Evolutionary conservation across 495 filamentous ascomycete genomes (phyloP).

Genomic region (Aspergillus saccharolyticus): DNA sequence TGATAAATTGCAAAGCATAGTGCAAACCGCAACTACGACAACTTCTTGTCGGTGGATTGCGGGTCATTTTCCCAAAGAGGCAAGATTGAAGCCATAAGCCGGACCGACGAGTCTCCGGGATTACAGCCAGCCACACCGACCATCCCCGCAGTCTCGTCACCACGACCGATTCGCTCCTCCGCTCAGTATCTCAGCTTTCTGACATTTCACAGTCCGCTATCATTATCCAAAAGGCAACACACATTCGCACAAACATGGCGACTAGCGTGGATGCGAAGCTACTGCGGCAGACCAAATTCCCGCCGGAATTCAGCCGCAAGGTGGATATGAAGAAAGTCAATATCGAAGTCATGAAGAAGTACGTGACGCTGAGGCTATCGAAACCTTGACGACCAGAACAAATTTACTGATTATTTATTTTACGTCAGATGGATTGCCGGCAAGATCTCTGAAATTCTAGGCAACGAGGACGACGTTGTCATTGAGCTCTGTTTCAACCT

Average conservation of each 20-base stretch:
- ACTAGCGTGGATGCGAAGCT: slow-evolving; percentile 79
- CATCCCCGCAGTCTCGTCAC: slow-evolving; percentile 13
- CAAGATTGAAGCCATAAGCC: slow-evolving; percentile 15
- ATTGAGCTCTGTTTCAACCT: slow-evolving; percentile 89
- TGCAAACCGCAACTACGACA: not conserved
- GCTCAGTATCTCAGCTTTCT: too few relatives aligned
- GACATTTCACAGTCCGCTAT: too few relatives aligned
- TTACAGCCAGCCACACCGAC: slow-evolving; percentile 10
- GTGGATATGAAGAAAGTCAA: slow-evolving; percentile 98
- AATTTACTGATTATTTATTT: too few relatives aligned
- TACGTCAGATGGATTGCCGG: slow-evolving; percentile 84
- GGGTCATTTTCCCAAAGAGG: slow-evolving; percentile 11
- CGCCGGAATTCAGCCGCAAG: slow-evolving; percentile 87
- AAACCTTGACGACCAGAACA: too few relatives aligned
- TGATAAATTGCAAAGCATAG: too few relatives aligned
- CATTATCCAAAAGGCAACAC: not conserved
- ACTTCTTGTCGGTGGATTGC: too few relatives aligned
- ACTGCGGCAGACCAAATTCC: slow-evolving; percentile 86
- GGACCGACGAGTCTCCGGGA: slow-evolving; percentile 14
- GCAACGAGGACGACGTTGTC: slow-evolving; percentile 89
- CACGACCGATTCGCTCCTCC: too few relatives aligned
- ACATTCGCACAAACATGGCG: slow-evolving; percentile 50
- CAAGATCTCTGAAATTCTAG: slow-evolving; percentile 79
- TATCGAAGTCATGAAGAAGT: slow-evolving; percentile 97
- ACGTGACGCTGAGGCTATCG: too few relatives aligned